Evolutionary conservation across 495 filamentous ascomycete species (phyloP).

Genomic region (Cercophora sp.): DNA sequence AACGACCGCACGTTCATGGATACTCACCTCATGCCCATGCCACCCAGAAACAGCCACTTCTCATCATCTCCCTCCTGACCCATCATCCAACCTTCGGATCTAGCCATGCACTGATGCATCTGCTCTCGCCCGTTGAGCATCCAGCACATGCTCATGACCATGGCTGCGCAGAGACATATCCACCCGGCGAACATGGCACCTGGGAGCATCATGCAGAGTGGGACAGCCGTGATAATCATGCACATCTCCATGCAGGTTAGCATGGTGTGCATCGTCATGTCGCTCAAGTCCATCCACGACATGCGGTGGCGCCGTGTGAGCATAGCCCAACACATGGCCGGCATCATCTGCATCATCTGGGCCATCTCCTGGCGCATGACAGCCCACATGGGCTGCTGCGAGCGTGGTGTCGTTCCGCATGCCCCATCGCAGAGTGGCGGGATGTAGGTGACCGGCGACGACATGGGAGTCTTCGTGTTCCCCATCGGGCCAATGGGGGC

Average conservation of each 20-base stretch:
- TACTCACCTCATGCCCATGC: slow-evolving; percentile 28
- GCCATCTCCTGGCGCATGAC: slow-evolving; percentile 25
- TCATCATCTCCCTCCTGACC: slow-evolving; percentile 26
- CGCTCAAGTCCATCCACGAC: slow-evolving; percentile 22
- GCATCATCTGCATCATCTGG: slow-evolving; percentile 21
- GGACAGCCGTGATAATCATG: slow-evolving; percentile 23
- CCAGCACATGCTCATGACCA: slow-evolving; percentile 23
- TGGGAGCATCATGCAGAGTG: slow-evolving; percentile 29
- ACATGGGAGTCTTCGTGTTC: slow-evolving; percentile 2
- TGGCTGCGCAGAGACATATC: slow-evolving; percentile 9
- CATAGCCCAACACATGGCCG: slow-evolving; percentile 22
- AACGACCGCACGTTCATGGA: not conserved
- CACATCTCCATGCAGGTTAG: slow-evolving; percentile 27
- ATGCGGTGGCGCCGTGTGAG: slow-evolving; percentile 13
- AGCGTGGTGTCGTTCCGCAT: slow-evolving; percentile 32
- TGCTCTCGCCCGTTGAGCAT: slow-evolving; percentile 24
- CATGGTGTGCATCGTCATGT: slow-evolving; percentile 18
- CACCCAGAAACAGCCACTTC: slow-evolving; percentile 36
- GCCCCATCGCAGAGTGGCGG: slow-evolving; percentile 34
- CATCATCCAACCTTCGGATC: slow-evolving; percentile 21
- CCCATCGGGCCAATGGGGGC: too few relatives aligned
- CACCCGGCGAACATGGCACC: slow-evolving; percentile 24
- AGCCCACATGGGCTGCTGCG: slow-evolving; percentile 20
- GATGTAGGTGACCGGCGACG: slow-evolving; percentile 27
- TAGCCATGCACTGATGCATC: slow-evolving; percentile 14